These are phyloP conservation scores for Acacia confusa DNA, from an alignment of 306 rosid species.

Conservation along the genomic window DNA sequence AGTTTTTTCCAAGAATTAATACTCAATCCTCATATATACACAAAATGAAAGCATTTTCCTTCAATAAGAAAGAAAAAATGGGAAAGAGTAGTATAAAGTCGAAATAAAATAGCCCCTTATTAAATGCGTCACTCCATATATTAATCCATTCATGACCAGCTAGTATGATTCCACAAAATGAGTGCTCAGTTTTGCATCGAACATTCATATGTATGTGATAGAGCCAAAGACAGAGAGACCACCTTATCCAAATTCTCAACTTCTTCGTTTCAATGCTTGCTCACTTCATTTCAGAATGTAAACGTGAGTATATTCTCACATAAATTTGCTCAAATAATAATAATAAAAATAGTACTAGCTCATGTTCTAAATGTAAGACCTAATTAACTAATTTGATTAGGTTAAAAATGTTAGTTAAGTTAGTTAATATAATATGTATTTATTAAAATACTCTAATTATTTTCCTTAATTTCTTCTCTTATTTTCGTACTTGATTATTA, in stretches of 20 bases:
- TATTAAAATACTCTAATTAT: too few relatives aligned
- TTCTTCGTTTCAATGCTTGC: not conserved
- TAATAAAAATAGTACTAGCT: not conserved
- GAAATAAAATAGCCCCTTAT: not conserved
- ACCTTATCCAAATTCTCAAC: not conserved
- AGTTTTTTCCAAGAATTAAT: not conserved
- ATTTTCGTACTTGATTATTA: too few relatives aligned
- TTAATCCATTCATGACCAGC: not conserved
- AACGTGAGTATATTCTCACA: not conserved
- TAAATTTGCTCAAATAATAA: not conserved
- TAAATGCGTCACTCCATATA: not conserved
- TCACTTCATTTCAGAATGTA: not conserved
- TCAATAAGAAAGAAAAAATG: not conserved
- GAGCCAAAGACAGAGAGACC: not conserved
- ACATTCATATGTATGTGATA: not conserved
- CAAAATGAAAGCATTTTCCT: not conserved
- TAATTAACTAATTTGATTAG: too few relatives aligned
- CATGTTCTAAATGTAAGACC: too few relatives aligned
- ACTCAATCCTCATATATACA: not conserved
- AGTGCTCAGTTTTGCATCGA: not conserved
- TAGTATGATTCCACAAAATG: not conserved
- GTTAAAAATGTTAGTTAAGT: too few relatives aligned
- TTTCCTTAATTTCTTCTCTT: too few relatives aligned
- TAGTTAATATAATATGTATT: too few relatives aligned
- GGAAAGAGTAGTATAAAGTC: not conserved